phyloP scores from a whole-genome alignment of 148 eudicot species.

The Rhododendron vialii region DNA sequence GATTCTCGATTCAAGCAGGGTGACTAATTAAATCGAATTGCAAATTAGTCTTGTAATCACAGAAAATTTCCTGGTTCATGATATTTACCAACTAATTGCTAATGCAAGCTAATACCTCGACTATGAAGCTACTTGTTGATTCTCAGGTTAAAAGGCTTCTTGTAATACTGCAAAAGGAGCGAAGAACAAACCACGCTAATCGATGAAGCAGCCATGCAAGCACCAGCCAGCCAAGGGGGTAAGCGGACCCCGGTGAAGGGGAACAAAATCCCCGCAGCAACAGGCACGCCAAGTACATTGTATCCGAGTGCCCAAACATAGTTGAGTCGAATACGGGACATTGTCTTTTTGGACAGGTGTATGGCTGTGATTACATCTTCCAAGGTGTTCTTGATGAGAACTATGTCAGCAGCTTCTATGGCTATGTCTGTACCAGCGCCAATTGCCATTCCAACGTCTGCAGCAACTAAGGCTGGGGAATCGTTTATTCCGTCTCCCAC shows the following conservation, averaged over 20 bases:
- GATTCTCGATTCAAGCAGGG: neutral
- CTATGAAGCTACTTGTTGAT: neutral
- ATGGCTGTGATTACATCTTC: constrained; percentile 94
- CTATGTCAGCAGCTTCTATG: constrained; percentile 95
- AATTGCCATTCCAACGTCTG: constrained; percentile 97
- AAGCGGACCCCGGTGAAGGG: constrained; percentile 83
- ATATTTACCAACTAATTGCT: neutral
- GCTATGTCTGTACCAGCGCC: constrained; percentile 98
- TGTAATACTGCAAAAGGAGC: constrained; percentile 81
- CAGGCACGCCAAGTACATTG: constrained; percentile 84
- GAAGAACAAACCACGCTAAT: constrained; percentile 95
- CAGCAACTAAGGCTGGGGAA: constrained; percentile 90
- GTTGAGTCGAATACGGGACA: constrained; percentile 70
- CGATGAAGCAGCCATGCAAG: constrained; percentile 98
- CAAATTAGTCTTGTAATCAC: neutral
- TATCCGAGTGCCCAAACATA: constrained; percentile 98
- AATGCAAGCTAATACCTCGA: neutral
- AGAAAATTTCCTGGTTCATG: neutral
- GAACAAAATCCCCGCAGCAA: constrained; percentile 81
- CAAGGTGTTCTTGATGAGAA: constrained; percentile 78
- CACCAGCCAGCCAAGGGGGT: constrained; percentile 99
- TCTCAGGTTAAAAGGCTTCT: constrained; percentile 55
- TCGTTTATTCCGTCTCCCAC: constrained; percentile 99
- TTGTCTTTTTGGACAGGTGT: constrained; percentile 81
- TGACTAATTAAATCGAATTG: neutral